A percentile compares a stretch with the other conserved stretches of the same genome.
These are phyloP conservation scores for Dryas integrifolia DNA, from an alignment of 331 rosid genomes.

Conservation along the genomic window DNA sequence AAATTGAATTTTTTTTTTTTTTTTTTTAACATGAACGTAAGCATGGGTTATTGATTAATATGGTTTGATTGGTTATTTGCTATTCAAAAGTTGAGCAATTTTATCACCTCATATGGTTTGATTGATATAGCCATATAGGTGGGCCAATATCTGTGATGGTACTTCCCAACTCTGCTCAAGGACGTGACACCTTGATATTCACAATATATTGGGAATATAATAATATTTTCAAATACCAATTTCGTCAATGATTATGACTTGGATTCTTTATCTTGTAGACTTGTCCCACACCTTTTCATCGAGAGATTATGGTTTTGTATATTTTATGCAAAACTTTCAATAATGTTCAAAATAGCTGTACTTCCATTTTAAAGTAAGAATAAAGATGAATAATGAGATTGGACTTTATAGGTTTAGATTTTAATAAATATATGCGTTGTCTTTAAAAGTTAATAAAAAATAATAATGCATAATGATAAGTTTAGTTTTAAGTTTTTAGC, in stretches of 20 bases:
- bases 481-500: no score
- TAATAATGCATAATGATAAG: no score
- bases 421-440: not conserved
- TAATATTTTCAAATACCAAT: not conserved
- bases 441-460: not conserved
- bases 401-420: not conserved
- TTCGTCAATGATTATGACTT: conserved; percentile 7
- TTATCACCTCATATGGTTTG: no score
- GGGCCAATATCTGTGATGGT: not conserved
- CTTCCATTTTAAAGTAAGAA: not conserved
- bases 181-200: conserved; percentile 22
- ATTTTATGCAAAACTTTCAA: not conserved
- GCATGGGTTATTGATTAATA: no score
- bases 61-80: no score
- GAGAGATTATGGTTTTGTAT: not conserved
- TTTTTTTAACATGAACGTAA: no score
- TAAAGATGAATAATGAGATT: not conserved
- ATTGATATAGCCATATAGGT: not conserved
- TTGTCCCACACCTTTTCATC: not conserved
- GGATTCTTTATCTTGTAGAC: not conserved
- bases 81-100: no score
- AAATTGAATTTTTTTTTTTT: no score
- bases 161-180: not conserved
- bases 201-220: not conserved
- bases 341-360: not conserved